Conservation (phyloP, 495 filamentous ascomycete genomes). For the Trichoderma gamsii region DNA sequence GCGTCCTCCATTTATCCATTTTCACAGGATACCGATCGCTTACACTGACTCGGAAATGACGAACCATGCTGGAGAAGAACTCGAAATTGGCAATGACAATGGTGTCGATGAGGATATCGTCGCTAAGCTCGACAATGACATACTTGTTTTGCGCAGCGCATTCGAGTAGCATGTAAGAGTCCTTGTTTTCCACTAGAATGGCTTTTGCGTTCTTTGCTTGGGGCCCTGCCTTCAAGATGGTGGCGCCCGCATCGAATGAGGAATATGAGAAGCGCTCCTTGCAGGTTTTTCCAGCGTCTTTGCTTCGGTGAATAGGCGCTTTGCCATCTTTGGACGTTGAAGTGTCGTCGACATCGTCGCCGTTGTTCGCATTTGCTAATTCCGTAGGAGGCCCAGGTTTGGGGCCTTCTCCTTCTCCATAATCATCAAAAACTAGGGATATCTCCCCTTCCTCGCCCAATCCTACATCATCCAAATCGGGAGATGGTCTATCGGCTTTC, state of each 20-base stretch:
- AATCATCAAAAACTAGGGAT: constrained; percentile 74
- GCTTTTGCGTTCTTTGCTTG: constrained; percentile 78
- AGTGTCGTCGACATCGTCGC: constrained; percentile 37
- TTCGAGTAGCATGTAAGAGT: constrained; percentile 95
- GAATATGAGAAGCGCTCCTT: constrained; percentile 92
- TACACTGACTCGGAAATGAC: constrained; percentile 80
- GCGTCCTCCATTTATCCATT: constrained; percentile 79
- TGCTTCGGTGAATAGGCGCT: constrained; percentile 58
- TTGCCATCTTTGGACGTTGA: constrained; percentile 40
- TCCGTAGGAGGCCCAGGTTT: constrained; percentile 26
- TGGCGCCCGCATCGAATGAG: constrained; percentile 93
- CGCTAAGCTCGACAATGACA: constrained; percentile 77
- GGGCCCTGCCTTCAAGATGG: constrained; percentile 80
- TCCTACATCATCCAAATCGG: constrained; percentile 32
- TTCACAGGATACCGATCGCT: constrained; percentile 92
- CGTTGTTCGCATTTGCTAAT: constrained; percentile 26
- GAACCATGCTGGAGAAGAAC: constrained; percentile 96
- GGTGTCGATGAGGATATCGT: constrained; percentile 93
- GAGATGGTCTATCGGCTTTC: constrained; percentile 27
- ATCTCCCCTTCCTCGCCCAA: constrained; percentile 88
- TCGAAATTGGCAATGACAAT: constrained; percentile 95
- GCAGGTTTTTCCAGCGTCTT: constrained; percentile 89
- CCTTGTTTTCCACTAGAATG: constrained; percentile 91
- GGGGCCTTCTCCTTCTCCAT: constrained; percentile 33
- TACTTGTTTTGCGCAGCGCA: constrained; percentile 86